These are phyloP conservation scores for Protomyces arabidopsidicola DNA, from an alignment of 1,139 yeast species.

Conservation along the genomic window DNA sequence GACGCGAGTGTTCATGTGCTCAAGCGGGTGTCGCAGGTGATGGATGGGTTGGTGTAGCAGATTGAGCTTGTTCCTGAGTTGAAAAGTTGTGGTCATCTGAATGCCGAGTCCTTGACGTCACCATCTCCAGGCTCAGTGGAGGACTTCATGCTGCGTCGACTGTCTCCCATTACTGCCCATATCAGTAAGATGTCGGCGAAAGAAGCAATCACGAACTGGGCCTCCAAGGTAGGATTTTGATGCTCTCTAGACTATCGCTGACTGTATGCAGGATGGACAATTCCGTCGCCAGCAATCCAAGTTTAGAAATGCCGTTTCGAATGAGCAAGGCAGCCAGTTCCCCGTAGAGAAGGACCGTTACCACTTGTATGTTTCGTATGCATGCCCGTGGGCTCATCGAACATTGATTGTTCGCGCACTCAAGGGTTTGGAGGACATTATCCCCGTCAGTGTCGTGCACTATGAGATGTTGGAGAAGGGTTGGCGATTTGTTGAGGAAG, in stretches of 20 bases:
- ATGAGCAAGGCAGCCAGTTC: conserved; percentile 56
- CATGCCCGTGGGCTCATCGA: conserved; percentile 97
- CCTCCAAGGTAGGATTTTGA: not conserved
- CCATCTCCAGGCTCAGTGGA: too few species aligned
- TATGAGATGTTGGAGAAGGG: conserved; percentile 31
- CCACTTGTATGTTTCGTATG: conserved; percentile 78
- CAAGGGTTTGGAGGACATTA: conserved; percentile 63
- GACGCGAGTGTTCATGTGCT: conserved; percentile 32
- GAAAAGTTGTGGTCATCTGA: not conserved
- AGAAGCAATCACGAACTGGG: conserved; percentile 1
- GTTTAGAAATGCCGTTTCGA: conserved; percentile 55
- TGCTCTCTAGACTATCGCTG: too few species aligned
- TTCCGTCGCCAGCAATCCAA: conserved; percentile 38
- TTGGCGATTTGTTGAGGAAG: conserved; percentile 64
- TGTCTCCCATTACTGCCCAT: too few species aligned
- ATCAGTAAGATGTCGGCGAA: not conserved
- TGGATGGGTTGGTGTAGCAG: not conserved
- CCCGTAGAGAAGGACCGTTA: conserved; percentile 75
- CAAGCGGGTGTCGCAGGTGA: not conserved
- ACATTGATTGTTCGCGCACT: conserved; percentile 69
- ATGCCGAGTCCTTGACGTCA: not conserved
- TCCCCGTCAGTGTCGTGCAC: conserved; percentile 36
- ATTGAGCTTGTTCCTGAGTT: not conserved
- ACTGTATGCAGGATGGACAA: conserved; percentile 35
- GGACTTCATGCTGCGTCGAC: too few species aligned